phyloP scores from a whole-genome alignment of 2,329 filamentous ascomycete species.

The Penicillium polonicum region DNA sequence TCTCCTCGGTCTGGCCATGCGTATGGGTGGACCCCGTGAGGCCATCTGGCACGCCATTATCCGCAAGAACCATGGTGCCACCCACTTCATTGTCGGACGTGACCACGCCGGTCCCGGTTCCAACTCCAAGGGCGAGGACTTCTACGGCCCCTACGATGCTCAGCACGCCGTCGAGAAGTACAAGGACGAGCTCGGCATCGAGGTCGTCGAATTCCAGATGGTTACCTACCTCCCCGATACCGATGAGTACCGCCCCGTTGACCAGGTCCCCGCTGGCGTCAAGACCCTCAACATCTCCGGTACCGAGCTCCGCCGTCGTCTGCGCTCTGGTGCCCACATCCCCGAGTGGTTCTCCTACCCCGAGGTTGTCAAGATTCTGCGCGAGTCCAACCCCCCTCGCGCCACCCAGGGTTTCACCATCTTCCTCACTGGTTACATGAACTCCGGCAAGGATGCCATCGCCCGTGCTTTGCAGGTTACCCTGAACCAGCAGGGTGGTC shows the following conservation, averaged over 20 bases:
- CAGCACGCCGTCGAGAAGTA: constrained; percentile 97
- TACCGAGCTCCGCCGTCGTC: constrained; percentile 86
- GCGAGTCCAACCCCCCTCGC: constrained; percentile 92
- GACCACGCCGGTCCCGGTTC: constrained; percentile 97
- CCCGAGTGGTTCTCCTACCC: constrained; percentile 99
- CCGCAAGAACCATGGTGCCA: constrained; percentile 98
- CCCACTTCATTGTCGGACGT: constrained; percentile 98
- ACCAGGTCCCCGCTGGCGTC: constrained; percentile 79
- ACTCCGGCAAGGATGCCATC: constrained; percentile 95
- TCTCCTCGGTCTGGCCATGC: constrained; percentile 94
- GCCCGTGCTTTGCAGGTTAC: constrained; percentile 94
- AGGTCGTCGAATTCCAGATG: constrained; percentile 99
- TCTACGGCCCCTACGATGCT: constrained; percentile 97
- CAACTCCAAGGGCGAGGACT: constrained; percentile 95
- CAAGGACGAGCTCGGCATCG: constrained; percentile 92
- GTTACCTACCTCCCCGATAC: constrained; percentile 98
- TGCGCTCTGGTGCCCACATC: constrained; percentile 89
- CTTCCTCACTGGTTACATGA: constrained; percentile 95
- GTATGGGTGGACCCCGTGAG: constrained; percentile 97
- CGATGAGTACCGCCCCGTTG: constrained; percentile 92
- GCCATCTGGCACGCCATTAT: constrained; percentile 99
- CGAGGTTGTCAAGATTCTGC: constrained; percentile 92
- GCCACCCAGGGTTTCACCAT: constrained; percentile 94
- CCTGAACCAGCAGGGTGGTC: constrained; percentile 95
- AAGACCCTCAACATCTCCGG: constrained; percentile 86